Base-by-base conservation (phyloP, 306 rosid species). In the Cucurbita pepo region DNA sequence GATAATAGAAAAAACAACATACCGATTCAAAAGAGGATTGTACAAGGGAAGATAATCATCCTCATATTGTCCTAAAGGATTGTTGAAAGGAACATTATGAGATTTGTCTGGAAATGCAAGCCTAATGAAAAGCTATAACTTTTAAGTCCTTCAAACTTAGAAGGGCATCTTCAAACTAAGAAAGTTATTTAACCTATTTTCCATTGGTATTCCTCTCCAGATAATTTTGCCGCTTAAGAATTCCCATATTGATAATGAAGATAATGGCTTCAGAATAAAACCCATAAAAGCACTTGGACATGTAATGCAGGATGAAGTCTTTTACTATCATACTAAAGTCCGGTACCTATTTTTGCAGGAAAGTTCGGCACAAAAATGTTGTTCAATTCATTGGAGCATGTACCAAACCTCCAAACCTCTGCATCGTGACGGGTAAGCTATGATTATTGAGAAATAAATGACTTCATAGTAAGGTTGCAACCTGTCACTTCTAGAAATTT, bases 301-400 rank as follows among this genome's bases (percentile, higher is more conserved):
- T 47, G 19, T 69, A 25, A 25, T 14, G 54, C 30, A 47, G 21
- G 43, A n/a, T n/a, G 14, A 14, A 10, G n/a, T 50, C 62, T 61
- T 25, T 73, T 18, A 19, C 66, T 55, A 36, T 57, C 25, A 59
- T 43, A 40, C 62, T 73, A 16, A 57, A 57, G 53, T 38, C 45
- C 13, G 71, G 21, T 43, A 44, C 69, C 41, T 73, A 22, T 25
- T 74, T 72, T 84, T 79, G 80, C 90, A 95, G 99, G 95, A 95
- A 91, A 81, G 84, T 95, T 76, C 91, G 95, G 70, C 99, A 95
- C 85, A 95, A 95, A 87, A 95, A 95, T 84, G 99, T 95, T 65
- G 99, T 95, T 77, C 99, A 95, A 82, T 95, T 95, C 85, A 88
- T 95, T 8, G 99, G 99, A 45, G 99, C 97, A 63, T 95, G 97